Percentiles rank a stretch among this genome's conserved stretches.
phyloP scores from a whole-genome alignment of 805 yeast genomes.

The Priceomyces carsonii region DNA sequence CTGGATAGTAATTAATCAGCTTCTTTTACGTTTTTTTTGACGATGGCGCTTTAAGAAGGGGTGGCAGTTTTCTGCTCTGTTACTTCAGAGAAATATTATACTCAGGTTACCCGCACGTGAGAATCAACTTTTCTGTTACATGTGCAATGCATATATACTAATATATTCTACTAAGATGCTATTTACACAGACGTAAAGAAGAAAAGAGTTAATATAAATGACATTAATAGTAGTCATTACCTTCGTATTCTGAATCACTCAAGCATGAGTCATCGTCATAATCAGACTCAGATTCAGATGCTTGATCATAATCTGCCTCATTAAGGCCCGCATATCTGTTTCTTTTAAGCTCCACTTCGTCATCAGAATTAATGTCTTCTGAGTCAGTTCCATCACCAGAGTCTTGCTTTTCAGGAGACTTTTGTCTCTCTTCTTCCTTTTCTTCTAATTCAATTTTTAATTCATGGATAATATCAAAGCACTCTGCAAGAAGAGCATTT shows the following conservation, averaged over 20 bases:
- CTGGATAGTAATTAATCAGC: no score
- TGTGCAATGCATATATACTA: no score
- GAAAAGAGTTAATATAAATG: no score
- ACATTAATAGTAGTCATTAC: constrained; percentile 41
- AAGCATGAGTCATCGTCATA: constrained; percentile 17
- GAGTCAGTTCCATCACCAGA: constrained; percentile 23
- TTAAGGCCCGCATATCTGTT: constrained; percentile 43
- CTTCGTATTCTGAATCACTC: constrained; percentile 37
- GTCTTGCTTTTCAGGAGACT: constrained; percentile 13
- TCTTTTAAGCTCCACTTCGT: constrained; percentile 46
- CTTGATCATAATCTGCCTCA: constrained; percentile 47
- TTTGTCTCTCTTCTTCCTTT: constrained; percentile 38
- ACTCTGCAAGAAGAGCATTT: constrained; percentile 86
- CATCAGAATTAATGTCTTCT: constrained; percentile 37
- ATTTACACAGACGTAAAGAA: constrained; percentile 1
- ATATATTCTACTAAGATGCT: constrained; percentile 1
- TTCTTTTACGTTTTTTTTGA: no score
- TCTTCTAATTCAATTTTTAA: constrained; percentile 83
- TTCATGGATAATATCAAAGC: constrained; percentile 92
- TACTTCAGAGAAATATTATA: no score
- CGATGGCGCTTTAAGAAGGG: no score
- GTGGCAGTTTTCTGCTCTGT: no score
- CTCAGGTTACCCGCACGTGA: no score
- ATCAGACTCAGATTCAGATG: constrained; percentile 36
- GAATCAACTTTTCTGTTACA: no score